These are phyloP conservation scores for Darksidea phi DNA, from an alignment of 495 filamentous ascomycete genomes.

Conservation along the genomic window DNA sequence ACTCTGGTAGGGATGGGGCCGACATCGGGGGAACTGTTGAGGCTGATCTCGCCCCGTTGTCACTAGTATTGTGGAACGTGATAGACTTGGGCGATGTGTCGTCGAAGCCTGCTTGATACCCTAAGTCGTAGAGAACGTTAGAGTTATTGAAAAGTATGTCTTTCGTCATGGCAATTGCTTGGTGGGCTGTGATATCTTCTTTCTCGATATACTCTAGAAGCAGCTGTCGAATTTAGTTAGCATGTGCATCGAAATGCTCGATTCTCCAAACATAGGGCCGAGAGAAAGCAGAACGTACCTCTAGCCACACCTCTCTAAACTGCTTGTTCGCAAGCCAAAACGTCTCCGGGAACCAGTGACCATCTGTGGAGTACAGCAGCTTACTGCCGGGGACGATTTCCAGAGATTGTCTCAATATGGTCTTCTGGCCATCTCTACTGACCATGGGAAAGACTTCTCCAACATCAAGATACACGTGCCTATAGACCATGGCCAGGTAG, in stretches of 20 bases:
- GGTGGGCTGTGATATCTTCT: constrained; percentile 54
- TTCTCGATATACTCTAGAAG: constrained; percentile 61
- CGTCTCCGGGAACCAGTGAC: constrained; percentile 79
- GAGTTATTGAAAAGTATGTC: constrained; percentile 71
- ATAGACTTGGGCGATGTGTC: constrained; percentile 5
- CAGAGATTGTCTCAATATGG: constrained; percentile 67
- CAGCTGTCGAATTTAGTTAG: constrained; percentile 49
- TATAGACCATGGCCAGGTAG: constrained; percentile 76
- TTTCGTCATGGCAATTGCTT: constrained; percentile 59
- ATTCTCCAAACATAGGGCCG: neutral
- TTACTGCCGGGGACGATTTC: constrained; percentile 76
- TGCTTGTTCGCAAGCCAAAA: constrained; percentile 77
- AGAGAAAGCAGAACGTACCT: constrained; percentile 45
- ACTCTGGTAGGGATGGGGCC: neutral
- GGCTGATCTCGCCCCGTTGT: neutral
- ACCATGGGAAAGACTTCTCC: constrained; percentile 84
- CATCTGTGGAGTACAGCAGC: constrained; percentile 82
- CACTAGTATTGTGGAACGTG: neutral
- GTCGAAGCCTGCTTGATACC: constrained; percentile 23
- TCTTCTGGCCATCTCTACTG: constrained; percentile 76
- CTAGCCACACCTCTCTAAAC: constrained; percentile 70
- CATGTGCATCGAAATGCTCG: no score
- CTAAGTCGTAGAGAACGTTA: constrained; percentile 62
- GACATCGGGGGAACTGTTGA: neutral
- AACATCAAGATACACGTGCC: constrained; percentile 82